phyloP scores from a whole-genome alignment of 2,329 filamentous ascomycete genomes.

The Anisogramma anomala region DNA sequence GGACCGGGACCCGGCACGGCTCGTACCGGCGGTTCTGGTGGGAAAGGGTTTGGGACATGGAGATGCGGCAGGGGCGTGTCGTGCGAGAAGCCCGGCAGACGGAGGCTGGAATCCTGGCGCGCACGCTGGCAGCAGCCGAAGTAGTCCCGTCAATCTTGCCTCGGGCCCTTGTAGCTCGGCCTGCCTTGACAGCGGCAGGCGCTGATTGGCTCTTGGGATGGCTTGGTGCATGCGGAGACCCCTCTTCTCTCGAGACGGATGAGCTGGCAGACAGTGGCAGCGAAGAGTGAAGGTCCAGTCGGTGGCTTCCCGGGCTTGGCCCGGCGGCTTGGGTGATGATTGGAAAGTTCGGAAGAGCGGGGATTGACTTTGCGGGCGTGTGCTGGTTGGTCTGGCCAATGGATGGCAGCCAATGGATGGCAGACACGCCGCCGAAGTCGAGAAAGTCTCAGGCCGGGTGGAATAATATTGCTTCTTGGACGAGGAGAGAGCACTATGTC shows the following conservation, averaged over 20 bases:
- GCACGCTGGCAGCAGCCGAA: not conserved
- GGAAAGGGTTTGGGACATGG: slow-evolving; percentile 5
- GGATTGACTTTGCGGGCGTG: not conserved
- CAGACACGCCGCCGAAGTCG: slow-evolving; percentile 1
- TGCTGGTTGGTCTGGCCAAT: not conserved
- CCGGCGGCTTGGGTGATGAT: slow-evolving; percentile 1
- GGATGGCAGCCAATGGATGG: not conserved
- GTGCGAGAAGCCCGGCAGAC: not conserved
- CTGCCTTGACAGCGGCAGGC: not conserved
- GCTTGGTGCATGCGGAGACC: not conserved
- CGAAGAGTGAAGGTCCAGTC: not conserved
- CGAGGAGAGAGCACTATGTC: not conserved
- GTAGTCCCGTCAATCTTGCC: slow-evolving; percentile 3
- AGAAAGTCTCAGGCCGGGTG: not conserved
- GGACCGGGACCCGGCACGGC: not conserved
- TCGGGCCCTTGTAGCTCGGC: not conserved
- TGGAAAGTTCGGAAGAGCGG: not conserved
- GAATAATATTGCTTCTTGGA: slow-evolving; percentile 1
- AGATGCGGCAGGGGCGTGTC: not conserved
- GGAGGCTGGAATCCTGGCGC: not conserved
- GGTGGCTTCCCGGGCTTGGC: slow-evolving; percentile 1
- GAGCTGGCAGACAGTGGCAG: slow-evolving; percentile 1
- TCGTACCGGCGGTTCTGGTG: slow-evolving; percentile 2
- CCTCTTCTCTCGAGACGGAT: slow-evolving; percentile 1
- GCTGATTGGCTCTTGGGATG: not conserved